Percentiles rank a stretch among this genome's conserved stretches.
These are phyloP conservation scores for Candida pseudoviswanathii DNA, from an alignment of 1,139 yeast genomes.

Conservation along the genomic window DNA sequence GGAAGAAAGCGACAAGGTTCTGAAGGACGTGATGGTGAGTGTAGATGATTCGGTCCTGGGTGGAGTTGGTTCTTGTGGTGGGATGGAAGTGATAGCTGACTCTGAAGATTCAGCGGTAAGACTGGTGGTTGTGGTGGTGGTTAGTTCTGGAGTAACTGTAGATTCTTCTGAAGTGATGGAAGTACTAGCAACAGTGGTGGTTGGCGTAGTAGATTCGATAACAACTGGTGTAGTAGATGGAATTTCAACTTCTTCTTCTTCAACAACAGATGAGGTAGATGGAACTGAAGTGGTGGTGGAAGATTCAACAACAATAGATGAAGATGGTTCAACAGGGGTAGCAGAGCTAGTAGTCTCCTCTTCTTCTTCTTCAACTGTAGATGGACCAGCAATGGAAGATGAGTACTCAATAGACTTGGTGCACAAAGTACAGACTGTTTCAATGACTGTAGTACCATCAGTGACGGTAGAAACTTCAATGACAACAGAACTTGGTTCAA, in stretches of 20 bases:
- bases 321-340: not conserved
- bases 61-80: not conserved
- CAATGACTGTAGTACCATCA: not conserved
- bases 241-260: not conserved
- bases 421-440: not conserved
- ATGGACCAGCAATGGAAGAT: not conserved
- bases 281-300: not conserved
- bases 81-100: conserved; percentile 1
- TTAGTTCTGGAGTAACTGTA: not conserved
- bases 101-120: conserved; percentile 8
- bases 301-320: not conserved
- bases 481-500: not conserved
- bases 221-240: not conserved
- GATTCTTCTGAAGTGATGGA: not conserved
- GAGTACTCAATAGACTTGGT: not conserved
- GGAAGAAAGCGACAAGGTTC: conserved; percentile 3
- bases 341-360: not conserved
- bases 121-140: conserved; percentile 6
- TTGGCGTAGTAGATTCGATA: conserved; percentile 1
- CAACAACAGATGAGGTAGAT: not conserved
- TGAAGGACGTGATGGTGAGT: conserved; percentile 7
- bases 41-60: not conserved
- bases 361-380: not conserved
- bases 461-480: not conserved
- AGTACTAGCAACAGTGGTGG: not conserved